A percentile compares a stretch with the other conserved stretches of the same genome.
phyloP scores from a whole-genome alignment of 352 stramenopile species.

The Saprolegnia diclina region DNA sequence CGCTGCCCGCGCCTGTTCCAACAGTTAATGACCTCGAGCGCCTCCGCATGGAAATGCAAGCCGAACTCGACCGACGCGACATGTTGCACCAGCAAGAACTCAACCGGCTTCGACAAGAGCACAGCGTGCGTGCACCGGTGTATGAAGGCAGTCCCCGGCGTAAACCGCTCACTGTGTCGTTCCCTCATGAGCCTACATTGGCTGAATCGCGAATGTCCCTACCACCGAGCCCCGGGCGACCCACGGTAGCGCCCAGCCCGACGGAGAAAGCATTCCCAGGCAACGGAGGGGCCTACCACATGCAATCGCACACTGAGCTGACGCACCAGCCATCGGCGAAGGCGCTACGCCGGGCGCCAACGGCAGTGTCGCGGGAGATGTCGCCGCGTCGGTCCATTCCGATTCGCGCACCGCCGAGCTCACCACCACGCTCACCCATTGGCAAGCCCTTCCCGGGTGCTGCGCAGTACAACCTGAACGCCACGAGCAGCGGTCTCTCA shows the following conservation, averaged over 20 bases:
- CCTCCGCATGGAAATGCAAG: conserved; percentile 22
- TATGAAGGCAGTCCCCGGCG: background rate
- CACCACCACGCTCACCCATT: background rate
- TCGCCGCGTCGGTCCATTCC: no score
- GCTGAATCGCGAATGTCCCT: no score
- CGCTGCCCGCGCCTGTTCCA: background rate
- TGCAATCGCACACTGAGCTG: background rate
- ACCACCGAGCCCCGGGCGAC: no score
- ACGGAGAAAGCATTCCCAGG: conserved; percentile 20
- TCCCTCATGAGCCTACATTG: background rate
- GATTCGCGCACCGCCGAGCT: no score
- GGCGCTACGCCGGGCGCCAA: background rate
- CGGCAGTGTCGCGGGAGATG: background rate
- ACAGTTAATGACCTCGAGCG: conserved; percentile 19
- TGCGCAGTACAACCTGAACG: background rate
- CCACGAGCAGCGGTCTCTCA: background rate
- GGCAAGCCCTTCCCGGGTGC: background rate
- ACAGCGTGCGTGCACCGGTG: background rate
- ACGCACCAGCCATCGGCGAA: background rate
- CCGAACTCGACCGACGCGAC: conserved; percentile 23
- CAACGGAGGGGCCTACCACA: background rate
- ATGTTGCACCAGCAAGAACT: conserved; percentile 15
- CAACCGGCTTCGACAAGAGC: background rate
- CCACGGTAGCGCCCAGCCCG: background rate
- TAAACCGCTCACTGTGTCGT: background rate